A percentile compares a stretch with the other conserved stretches of the same genome.
These are phyloP conservation scores for Stephania yunnanensis DNA, from an alignment of 164 flowering plant species.

Conservation along the genomic window DNA sequence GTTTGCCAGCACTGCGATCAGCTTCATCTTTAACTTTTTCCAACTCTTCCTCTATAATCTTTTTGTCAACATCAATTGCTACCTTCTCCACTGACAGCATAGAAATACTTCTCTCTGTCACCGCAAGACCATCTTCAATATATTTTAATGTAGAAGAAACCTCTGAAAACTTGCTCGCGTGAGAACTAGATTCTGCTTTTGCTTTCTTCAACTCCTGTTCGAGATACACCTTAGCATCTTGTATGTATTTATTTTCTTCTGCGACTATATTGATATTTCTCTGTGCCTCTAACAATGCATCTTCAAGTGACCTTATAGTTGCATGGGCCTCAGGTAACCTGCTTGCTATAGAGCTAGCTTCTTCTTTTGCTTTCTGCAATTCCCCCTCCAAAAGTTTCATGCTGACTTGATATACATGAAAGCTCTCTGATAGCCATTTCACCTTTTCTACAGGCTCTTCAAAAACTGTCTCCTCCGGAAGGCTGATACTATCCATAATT, in stretches of 20 bases:
- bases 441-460: slow-evolving; percentile 66
- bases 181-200: background rate
- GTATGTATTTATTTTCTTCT: slow-evolving; percentile 53
- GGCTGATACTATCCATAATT: slow-evolving; percentile 42
- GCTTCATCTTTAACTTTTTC: slow-evolving; percentile 43
- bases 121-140: slow-evolving; percentile 44
- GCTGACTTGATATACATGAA: slow-evolving; percentile 40
- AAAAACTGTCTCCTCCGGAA: slow-evolving; percentile 39
- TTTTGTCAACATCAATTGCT: slow-evolving; percentile 35
- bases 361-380: slow-evolving; percentile 44
- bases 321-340: slow-evolving; percentile 45
- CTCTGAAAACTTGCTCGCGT: slow-evolving; percentile 29
- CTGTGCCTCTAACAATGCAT: slow-evolving; percentile 42
- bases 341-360: slow-evolving; percentile 32
- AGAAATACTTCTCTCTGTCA: slow-evolving; percentile 41
- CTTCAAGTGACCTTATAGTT: slow-evolving; percentile 46
- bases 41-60: slow-evolving; percentile 42
- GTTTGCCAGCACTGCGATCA: slow-evolving; percentile 28
- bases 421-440: slow-evolving; percentile 45
- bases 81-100: slow-evolving; percentile 39
- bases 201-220: slow-evolving; percentile 52
- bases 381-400: slow-evolving; percentile 41
- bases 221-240: slow-evolving; percentile 30
- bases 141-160: slow-evolving; percentile 30
- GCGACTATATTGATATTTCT: slow-evolving; percentile 32